phyloP scores from a whole-genome alignment of 768 basidiomycete genomes.

The Psilocybe azurescens region DNA sequence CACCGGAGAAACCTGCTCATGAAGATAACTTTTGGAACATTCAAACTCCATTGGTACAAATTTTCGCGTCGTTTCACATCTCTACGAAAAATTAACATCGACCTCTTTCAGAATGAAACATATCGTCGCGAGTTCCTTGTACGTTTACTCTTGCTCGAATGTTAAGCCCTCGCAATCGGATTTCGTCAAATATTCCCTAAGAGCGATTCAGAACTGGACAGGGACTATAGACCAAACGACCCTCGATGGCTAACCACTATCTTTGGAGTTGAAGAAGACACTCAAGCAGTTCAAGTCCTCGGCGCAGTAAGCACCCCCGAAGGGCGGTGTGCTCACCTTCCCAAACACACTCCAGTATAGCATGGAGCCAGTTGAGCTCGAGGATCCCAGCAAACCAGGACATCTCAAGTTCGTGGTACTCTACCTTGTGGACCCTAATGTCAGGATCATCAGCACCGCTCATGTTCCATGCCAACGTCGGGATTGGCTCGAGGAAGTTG shows the following conservation, averaged over 20 bases:
- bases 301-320: conserved; percentile 38
- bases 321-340: conserved; percentile 42
- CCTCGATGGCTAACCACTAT: conserved; percentile 33
- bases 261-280: conserved; percentile 29
- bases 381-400: conserved; percentile 42
- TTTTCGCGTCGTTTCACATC: too few species aligned
- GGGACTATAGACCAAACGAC: conserved; percentile 29
- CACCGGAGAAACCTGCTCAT: conserved; percentile 33
- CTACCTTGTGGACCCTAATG: conserved; percentile 44
- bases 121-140: conserved; percentile 33
- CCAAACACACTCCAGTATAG: conserved; percentile 48
- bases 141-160: conserved; percentile 33
- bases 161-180: conserved; percentile 27
- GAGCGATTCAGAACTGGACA: background rate
- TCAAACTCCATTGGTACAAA: conserved; percentile 29
- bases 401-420: conserved; percentile 49
- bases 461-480: conserved; percentile 35
- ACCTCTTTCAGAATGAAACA: conserved; percentile 33
- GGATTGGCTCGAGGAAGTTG: conserved; percentile 26
- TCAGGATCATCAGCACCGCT: conserved; percentile 32
- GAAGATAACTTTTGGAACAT: conserved; percentile 32
- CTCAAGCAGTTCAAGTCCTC: conserved; percentile 30
- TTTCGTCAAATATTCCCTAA: conserved; percentile 24
- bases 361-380: conserved; percentile 41
- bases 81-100: background rate